These are phyloP conservation scores for Mycosarcoma maydis DNA, from an alignment of 1,284 basidiomycete species.

Conservation along the genomic window DNA sequence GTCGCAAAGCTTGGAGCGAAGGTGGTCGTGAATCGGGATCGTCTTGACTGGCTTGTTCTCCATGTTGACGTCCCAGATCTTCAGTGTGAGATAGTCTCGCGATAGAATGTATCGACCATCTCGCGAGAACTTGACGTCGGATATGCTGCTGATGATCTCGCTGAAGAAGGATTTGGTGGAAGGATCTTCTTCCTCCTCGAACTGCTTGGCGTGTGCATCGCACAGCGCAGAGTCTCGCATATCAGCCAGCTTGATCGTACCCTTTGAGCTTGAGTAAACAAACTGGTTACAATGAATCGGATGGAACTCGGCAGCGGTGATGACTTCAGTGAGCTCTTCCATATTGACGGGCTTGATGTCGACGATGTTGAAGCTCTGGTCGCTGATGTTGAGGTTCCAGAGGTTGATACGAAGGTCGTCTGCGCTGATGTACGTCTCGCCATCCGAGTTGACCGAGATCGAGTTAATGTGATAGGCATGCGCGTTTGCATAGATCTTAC, in stretches of 20 bases:
- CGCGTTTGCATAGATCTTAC: slow-evolving; percentile 98
- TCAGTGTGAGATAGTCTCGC: slow-evolving; percentile 94
- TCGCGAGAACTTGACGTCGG: slow-evolving; percentile 98
- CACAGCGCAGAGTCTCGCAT: slow-evolving; percentile 98
- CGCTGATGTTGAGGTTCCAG: slow-evolving; percentile 98
- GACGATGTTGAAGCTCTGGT: slow-evolving; percentile 99
- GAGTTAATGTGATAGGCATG: slow-evolving; percentile 99
- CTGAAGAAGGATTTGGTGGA: slow-evolving; percentile 98
- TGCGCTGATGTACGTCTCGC: slow-evolving; percentile 98
- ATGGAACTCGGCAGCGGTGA: slow-evolving; percentile 98
- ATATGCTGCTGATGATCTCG: slow-evolving; percentile 99
- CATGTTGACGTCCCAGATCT: slow-evolving; percentile 99
- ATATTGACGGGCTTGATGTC: slow-evolving; percentile 99
- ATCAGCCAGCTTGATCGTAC: slow-evolving; percentile 99
- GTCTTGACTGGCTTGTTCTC: slow-evolving; percentile 95
- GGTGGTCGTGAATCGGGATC: slow-evolving; percentile 97
- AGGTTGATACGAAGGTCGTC: slow-evolving; percentile 97
- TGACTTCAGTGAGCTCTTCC: slow-evolving; percentile 99
- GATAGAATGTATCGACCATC: slow-evolving; percentile 97
- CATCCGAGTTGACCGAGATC: slow-evolving; percentile 98
- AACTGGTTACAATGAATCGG: slow-evolving; percentile 97
- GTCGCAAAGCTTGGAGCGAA: slow-evolving; percentile 96
- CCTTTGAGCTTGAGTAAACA: slow-evolving; percentile 99
- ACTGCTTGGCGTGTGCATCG: slow-evolving; percentile 89
- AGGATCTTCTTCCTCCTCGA: slow-evolving; percentile 91